Base-by-base conservation (phyloP, 306 rosid genomes). In the Hippophae tibetana region DNA sequence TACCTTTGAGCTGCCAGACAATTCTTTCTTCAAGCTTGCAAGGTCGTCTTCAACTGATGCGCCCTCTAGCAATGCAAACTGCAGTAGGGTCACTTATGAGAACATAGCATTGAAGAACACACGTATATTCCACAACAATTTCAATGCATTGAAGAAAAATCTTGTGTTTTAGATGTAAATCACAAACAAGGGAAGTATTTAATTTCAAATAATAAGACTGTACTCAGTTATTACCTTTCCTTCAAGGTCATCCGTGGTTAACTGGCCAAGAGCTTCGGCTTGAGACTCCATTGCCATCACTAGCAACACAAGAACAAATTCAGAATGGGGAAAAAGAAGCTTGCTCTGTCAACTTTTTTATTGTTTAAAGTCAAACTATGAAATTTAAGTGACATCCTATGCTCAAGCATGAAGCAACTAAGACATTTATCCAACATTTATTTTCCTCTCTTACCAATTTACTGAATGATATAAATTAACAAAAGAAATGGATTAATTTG, bases 211-310 rank as follows among this genome's bases (percentile, higher is more conserved):
- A 18, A 49, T 13, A n/a, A 49, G 26, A 49, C 14, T 12, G 57
- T 9, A 52, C 43, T 38, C 7, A 56, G 43, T 10, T 18, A 7
- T 65, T 79, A 85, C 98, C 94, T 85, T 90, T 73, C 89, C 96
- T 70, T 85, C 98, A 47, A 90, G 83, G 81, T 90, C 98, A 62
- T 90, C 96, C 59, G 57, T 69, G 41, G 98, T 87, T 80, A 90
- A 68, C 70, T 87, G 98, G 53, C 96, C 95, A 61, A 90, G 81
- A 79, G 98, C 98, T 79, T 90, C 96, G 45, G 94, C 96, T 73
- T 87, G 87, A 55, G 98, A 90, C 75, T 90, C 98, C 98, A 90
- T 90, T 38, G 96, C 76, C 83, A 90, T 6, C 69, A 87, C 98
- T 90, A 67, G 50, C 54, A 74, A 60, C 49, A 78, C 54, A 23